Evolutionary conservation across 345 rosid species (phyloP).

Genomic region (Anastatica hierochuntica): DNA sequence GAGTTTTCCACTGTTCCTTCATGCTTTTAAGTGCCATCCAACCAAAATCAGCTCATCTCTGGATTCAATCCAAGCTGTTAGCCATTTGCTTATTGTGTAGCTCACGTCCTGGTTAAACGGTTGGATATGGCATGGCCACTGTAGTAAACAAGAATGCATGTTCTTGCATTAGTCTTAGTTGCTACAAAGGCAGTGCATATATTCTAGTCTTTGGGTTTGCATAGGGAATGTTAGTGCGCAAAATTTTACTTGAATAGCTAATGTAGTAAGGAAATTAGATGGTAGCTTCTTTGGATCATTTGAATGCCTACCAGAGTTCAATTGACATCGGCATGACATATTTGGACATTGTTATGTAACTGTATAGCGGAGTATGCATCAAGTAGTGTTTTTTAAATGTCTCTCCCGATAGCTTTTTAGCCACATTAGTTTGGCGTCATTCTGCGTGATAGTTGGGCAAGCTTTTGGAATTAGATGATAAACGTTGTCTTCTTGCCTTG

Average conservation of each 20-base stretch:
- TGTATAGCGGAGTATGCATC: background rate
- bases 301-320: background rate
- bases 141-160: background rate
- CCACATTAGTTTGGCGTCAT: background rate
- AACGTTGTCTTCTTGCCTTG: slow-evolving; percentile 1
- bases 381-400: background rate
- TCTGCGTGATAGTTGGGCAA: background rate
- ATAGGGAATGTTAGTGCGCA: background rate
- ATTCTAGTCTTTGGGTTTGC: background rate
- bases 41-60: slow-evolving; percentile 2
- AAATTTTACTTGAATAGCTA: background rate
- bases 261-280: background rate
- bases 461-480: background rate
- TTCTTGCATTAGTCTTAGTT: slow-evolving; percentile 6
- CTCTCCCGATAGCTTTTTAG: background rate
- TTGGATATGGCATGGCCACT: background rate
- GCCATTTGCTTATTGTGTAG: background rate
- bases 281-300: slow-evolving; percentile 3
- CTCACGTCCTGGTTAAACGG: background rate
- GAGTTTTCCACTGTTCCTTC: background rate
- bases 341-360: background rate
- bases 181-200: background rate
- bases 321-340: background rate
- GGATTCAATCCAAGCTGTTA: background rate
- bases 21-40: slow-evolving; percentile 4